phyloP scores from a whole-genome alignment of 106 monocot genomes.

The Dioscorea dumetorum region DNA sequence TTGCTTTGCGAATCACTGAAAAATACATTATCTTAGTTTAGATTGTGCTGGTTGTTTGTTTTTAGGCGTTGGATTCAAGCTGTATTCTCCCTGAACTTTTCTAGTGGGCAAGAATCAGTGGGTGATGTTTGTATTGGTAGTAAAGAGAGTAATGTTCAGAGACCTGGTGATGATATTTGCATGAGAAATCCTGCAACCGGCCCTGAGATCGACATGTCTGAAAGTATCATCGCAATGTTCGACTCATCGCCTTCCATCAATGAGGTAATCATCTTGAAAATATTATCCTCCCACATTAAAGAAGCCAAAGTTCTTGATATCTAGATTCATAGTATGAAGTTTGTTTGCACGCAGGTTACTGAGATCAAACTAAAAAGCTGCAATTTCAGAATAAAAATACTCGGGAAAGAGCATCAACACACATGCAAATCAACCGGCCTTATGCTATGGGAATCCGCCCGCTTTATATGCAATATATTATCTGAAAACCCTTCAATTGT shows the following conservation, averaged over 20 bases:
- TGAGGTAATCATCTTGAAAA: constrained; percentile 42
- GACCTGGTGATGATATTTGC: neutral
- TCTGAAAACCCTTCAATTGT: constrained; percentile 67
- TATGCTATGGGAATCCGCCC: constrained; percentile 93
- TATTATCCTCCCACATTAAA: too few relatives aligned
- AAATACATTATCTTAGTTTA: too few relatives aligned
- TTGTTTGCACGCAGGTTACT: constrained; percentile 19
- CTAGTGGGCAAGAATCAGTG: neutral
- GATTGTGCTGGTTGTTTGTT: too few relatives aligned
- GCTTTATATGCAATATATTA: constrained; percentile 59
- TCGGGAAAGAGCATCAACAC: constrained; percentile 77
- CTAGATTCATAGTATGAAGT: too few relatives aligned
- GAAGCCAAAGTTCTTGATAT: too few relatives aligned
- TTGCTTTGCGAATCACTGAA: too few relatives aligned
- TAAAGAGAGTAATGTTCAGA: constrained; percentile 9
- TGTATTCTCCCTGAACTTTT: constrained; percentile 27
- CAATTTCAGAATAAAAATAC: constrained; percentile 51
- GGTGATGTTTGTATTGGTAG: neutral
- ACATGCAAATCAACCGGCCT: constrained; percentile 94
- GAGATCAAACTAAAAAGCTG: constrained; percentile 44
- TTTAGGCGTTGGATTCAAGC: constrained; percentile 96
- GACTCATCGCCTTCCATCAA: constrained; percentile 32
- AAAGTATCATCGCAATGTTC: constrained; percentile 58
- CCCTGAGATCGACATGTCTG: constrained; percentile 55
- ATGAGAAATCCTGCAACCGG: constrained; percentile 6